Percentiles rank a stretch among this genome's conserved stretches.
phyloP scores from a whole-genome alignment of 495 filamentous ascomycete genomes.

The Glutinoglossum americanum region DNA sequence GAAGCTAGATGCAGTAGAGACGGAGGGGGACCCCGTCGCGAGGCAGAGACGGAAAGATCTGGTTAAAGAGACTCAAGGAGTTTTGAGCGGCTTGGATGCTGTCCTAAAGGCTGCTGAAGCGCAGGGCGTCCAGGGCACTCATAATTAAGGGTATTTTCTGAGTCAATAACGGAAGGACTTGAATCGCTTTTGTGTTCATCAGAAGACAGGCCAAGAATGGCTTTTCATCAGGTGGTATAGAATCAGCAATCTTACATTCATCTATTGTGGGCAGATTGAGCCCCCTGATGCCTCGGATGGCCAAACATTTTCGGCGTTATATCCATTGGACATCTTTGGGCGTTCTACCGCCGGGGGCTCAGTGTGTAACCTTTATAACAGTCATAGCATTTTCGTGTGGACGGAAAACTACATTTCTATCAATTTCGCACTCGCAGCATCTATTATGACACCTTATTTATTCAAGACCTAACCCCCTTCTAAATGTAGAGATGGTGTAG shows the following conservation, averaged over 20 bases:
- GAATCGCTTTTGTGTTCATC: too few relatives aligned
- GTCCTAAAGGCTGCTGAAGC: not conserved
- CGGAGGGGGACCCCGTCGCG: constrained; percentile 38
- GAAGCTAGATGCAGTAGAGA: constrained; percentile 70
- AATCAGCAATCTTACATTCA: not conserved
- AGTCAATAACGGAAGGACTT: too few relatives aligned
- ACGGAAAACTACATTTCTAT: not conserved
- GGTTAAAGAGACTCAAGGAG: constrained; percentile 49
- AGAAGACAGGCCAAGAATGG: not conserved
- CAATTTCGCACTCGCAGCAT: not conserved
- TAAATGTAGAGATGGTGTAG: not conserved
- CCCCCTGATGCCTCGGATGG: not conserved
- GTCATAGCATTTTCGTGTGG: not conserved
- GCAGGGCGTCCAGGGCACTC: not conserved
- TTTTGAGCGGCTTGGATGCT: constrained; percentile 41
- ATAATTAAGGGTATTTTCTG: too few relatives aligned
- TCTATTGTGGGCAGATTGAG: not conserved
- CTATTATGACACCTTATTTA: not conserved
- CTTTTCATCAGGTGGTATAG: not conserved
- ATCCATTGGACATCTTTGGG: not conserved
- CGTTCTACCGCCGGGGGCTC: not conserved
- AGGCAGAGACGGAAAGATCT: constrained; percentile 49
- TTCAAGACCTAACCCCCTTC: not conserved
- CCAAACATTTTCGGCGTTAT: not conserved
- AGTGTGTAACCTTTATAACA: not conserved